Conservation (phyloP, 2,329 filamentous ascomycete species). For the Verticillium nonalfalfae region DNA sequence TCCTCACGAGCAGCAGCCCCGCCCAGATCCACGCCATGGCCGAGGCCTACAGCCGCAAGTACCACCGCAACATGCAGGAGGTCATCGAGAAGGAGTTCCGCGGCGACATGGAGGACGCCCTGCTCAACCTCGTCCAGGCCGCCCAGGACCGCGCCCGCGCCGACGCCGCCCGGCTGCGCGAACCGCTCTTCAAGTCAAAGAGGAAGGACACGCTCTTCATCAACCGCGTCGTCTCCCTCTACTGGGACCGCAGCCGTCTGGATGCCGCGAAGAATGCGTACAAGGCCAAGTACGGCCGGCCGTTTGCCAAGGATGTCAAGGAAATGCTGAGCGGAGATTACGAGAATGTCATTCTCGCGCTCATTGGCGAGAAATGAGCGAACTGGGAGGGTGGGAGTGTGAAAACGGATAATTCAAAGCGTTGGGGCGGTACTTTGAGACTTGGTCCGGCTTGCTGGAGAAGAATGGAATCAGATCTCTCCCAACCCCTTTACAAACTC, state of each 20-base stretch:
- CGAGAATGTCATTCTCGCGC: constrained; percentile 18
- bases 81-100: constrained; percentile 28
- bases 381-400: not conserved
- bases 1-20: constrained; percentile 23
- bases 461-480: too few species aligned
- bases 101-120: constrained; percentile 24
- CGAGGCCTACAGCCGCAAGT: constrained; percentile 22
- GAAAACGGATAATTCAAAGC: not conserved
- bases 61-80: constrained; percentile 22
- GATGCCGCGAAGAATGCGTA: constrained; percentile 17
- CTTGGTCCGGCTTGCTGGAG: too few species aligned
- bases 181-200: constrained; percentile 17
- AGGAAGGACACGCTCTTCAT: constrained; percentile 24
- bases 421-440: not conserved
- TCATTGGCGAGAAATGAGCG: constrained; percentile 19
- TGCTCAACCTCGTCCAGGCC: constrained; percentile 20
- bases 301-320: constrained; percentile 19
- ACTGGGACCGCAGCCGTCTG: constrained; percentile 22
- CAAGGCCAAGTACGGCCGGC: constrained; percentile 6
- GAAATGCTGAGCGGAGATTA: constrained; percentile 19
- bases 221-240: constrained; percentile 21
- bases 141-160: constrained; percentile 15
- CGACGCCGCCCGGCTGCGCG: constrained; percentile 18
- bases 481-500: too few species aligned
- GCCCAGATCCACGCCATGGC: constrained; percentile 21